Evolutionary conservation across 192 early-diverging fungal genomes (phyloP).

Genomic region (Phycomyces nitens): DNA sequence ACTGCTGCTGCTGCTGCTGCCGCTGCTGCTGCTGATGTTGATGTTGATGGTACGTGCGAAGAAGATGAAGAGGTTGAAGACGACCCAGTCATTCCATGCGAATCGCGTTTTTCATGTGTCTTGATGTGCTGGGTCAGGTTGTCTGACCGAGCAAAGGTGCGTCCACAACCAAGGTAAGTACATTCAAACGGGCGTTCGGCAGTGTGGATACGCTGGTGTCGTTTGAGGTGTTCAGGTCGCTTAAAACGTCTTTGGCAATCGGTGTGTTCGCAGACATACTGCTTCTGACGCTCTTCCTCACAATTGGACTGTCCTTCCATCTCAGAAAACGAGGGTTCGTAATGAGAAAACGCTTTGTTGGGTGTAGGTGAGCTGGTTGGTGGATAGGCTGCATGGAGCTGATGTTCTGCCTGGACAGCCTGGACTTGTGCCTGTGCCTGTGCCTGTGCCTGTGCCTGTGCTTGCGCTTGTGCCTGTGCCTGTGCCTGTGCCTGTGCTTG

Average conservation of each 20-base stretch:
- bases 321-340: not conserved
- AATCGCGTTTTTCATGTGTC: conserved; percentile 36
- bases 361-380: not conserved
- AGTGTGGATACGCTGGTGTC: conserved; percentile 70
- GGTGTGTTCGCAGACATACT: conserved; percentile 30
- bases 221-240: conserved; percentile 73
- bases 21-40: not conserved
- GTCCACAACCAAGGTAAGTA: conserved; percentile 47
- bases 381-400: conserved; percentile 1
- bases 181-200: conserved; percentile 63
- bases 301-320: not conserved
- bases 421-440: not conserved
- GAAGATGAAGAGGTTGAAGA: not conserved
- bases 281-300: conserved; percentile 13
- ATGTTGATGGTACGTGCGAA: not conserved
- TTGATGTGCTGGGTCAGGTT: conserved; percentile 60
- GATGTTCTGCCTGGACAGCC: not conserved
- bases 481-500: too few species aligned
- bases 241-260: conserved; percentile 61
- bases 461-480: not conserved
- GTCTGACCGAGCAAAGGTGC: conserved; percentile 59
- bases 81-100: not conserved
- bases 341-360: conserved; percentile 1
- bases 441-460: not conserved
- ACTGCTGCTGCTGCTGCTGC: not conserved